Conservation (phyloP, 805 yeast genomes). For the Scheffersomyces coipomensis region DNA sequence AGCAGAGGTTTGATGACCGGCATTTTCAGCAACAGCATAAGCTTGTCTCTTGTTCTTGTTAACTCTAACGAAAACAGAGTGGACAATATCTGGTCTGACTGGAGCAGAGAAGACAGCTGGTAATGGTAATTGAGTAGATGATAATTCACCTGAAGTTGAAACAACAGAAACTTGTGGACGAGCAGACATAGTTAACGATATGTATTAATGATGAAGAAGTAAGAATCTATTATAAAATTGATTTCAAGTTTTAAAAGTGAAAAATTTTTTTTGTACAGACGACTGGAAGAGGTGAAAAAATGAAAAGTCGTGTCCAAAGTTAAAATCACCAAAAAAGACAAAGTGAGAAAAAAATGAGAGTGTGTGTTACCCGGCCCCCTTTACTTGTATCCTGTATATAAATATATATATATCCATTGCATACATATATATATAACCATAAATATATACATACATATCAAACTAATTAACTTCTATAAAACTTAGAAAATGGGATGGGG, state of each 20-base stretch:
- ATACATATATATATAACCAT: too few species aligned
- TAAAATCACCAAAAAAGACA: too few species aligned
- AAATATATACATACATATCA: too few species aligned
- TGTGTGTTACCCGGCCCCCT: too few species aligned
- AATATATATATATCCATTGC: too few species aligned
- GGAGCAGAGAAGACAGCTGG: slow-evolving; percentile 99
- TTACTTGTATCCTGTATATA: too few species aligned
- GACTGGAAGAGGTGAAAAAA: neutral
- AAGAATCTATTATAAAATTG: neutral
- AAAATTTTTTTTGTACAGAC: slow-evolving; percentile 15
- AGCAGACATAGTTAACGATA: slow-evolving; percentile 43
- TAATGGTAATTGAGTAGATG: slow-evolving; percentile 81
- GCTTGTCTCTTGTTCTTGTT: slow-evolving; percentile 99
- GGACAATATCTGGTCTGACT: slow-evolving; percentile 99
- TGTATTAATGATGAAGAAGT: slow-evolving; percentile 18
- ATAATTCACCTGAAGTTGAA: slow-evolving; percentile 82
- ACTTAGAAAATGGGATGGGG: too few species aligned
- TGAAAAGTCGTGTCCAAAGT: slow-evolving; percentile 1
- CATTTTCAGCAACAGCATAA: slow-evolving; percentile 98
- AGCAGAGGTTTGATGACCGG: slow-evolving; percentile 99
- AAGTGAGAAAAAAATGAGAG: too few species aligned
- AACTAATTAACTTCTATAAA: too few species aligned
- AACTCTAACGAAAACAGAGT: slow-evolving; percentile 96
- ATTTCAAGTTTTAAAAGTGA: slow-evolving; percentile 3
- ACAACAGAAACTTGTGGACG: slow-evolving; percentile 98